Percentiles rank a stretch among this genome's conserved stretches.
These are phyloP conservation scores for Ustilago bromivora DNA, from an alignment of 1,284 basidiomycete species.

Conservation along the genomic window DNA sequence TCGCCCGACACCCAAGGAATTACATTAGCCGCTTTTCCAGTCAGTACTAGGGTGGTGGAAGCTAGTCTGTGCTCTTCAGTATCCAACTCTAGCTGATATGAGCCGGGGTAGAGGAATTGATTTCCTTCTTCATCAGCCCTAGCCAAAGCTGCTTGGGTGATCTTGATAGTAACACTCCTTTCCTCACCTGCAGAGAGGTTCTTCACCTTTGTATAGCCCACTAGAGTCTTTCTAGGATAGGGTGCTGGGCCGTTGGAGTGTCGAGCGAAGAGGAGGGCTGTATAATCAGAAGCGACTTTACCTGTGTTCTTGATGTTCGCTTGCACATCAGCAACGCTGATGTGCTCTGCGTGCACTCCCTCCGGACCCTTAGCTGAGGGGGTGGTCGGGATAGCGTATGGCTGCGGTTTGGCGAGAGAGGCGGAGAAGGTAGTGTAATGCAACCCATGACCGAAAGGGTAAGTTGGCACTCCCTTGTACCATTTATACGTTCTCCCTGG, in stretches of 20 bases:
- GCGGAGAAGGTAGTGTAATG: conserved; percentile 27
- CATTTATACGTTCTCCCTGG: conserved; percentile 34
- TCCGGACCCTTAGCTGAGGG: background rate
- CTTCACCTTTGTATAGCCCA: conserved; percentile 22
- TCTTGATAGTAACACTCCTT: background rate
- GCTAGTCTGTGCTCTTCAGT: conserved; percentile 9
- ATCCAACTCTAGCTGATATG: conserved; percentile 22
- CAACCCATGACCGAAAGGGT: conserved; percentile 20
- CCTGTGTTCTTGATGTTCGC: conserved; percentile 14
- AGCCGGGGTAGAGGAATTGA: conserved; percentile 22
- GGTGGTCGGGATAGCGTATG: conserved; percentile 2
- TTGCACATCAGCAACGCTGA: background rate
- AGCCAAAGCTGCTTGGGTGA: conserved; percentile 27
- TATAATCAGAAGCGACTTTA: conserved; percentile 14
- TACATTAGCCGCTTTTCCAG: background rate
- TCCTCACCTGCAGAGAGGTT: conserved; percentile 5
- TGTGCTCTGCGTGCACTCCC: conserved; percentile 11
- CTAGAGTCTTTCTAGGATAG: conserved; percentile 14
- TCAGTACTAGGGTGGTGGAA: background rate
- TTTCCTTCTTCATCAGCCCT: conserved; percentile 23
- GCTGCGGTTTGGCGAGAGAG: background rate
- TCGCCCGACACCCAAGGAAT: conserved; percentile 24
- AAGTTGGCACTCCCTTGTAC: conserved; percentile 21
- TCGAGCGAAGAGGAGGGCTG: conserved; percentile 22
- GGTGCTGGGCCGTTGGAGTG: conserved; percentile 23